phyloP scores from a whole-genome alignment of 345 rosid species.

The Psidium friedrichsthalianum region DNA sequence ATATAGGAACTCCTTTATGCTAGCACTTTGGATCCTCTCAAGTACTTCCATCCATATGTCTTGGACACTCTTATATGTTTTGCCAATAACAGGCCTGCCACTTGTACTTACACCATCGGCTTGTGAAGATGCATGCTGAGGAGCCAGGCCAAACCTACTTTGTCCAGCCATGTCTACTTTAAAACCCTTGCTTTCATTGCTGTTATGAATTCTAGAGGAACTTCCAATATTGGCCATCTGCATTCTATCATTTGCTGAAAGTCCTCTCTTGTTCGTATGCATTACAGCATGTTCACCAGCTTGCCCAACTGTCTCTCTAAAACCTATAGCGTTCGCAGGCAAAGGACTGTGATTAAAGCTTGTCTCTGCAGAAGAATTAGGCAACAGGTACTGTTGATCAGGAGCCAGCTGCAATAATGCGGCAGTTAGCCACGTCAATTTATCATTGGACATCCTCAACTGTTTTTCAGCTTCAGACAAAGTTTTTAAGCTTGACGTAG shows the following conservation, averaged over 20 bases:
- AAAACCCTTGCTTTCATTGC: conserved; percentile 9
- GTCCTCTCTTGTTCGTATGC: conserved; percentile 15
- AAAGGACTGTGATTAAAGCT: conserved; percentile 54
- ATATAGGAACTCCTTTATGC: conserved; percentile 56
- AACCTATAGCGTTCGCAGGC: conserved; percentile 11
- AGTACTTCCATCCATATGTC: conserved; percentile 87
- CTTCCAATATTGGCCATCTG: conserved; percentile 24
- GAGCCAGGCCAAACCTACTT: conserved; percentile 17
- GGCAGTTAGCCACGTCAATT: conserved; percentile 93
- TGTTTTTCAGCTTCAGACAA: conserved; percentile 96
- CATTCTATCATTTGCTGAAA: conserved; percentile 20
- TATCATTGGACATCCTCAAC: conserved; percentile 81
- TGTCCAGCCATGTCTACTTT: conserved; percentile 30
- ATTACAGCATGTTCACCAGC: conserved; percentile 18
- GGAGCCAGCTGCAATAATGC: conserved; percentile 98
- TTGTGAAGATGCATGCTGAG: conserved; percentile 15
- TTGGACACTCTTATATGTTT: conserved; percentile 36
- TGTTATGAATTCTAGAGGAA: conserved; percentile 8
- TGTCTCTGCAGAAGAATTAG: conserved; percentile 49
- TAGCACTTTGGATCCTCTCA: conserved; percentile 36
- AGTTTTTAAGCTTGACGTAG: conserved; percentile 88
- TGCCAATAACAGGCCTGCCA: conserved; percentile 21
- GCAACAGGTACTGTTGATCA: conserved; percentile 72
- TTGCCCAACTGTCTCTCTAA: conserved; percentile 31
- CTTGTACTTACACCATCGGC: conserved; percentile 8